These are phyloP conservation scores for Gracilariopsis chorda DNA, from an alignment of 23 red algal species.

Conservation along the genomic window DNA sequence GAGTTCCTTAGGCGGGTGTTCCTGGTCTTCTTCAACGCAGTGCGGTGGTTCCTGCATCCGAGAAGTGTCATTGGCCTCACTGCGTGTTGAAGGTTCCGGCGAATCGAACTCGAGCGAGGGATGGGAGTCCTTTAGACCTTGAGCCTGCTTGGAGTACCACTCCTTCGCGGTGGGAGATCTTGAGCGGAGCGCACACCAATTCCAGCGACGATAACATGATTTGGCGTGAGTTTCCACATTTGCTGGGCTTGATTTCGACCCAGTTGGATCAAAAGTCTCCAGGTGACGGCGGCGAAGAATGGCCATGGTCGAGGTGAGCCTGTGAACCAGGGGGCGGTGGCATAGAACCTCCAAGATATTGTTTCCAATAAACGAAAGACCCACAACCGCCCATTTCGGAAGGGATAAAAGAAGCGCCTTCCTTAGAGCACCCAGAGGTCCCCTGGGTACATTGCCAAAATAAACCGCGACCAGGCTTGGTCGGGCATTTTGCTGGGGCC, in stretches of 20 bases:
- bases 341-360: neutral
- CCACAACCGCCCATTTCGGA: neutral
- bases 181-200: neutral
- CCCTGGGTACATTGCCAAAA: neutral
- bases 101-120: neutral
- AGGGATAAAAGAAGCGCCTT: neutral
- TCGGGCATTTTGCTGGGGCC: no score
- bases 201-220: neutral
- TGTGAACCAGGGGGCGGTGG: neutral
- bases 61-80: neutral
- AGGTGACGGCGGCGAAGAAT: neutral
- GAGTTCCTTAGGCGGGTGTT: neutral
- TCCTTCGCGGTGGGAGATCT: neutral
- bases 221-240: no score
- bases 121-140: neutral
- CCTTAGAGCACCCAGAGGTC: constrained; percentile 4
- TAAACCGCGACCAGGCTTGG: neutral
- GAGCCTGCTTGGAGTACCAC: neutral
- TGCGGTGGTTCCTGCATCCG: no score
- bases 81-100: neutral
- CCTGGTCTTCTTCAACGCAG: no score
- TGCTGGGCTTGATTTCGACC: no score
- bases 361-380: neutral
- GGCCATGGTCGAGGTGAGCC: neutral
- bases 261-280: neutral